phyloP scores from a whole-genome alignment of 441 rosid genomes.

The Raphanus hybrid region DNA sequence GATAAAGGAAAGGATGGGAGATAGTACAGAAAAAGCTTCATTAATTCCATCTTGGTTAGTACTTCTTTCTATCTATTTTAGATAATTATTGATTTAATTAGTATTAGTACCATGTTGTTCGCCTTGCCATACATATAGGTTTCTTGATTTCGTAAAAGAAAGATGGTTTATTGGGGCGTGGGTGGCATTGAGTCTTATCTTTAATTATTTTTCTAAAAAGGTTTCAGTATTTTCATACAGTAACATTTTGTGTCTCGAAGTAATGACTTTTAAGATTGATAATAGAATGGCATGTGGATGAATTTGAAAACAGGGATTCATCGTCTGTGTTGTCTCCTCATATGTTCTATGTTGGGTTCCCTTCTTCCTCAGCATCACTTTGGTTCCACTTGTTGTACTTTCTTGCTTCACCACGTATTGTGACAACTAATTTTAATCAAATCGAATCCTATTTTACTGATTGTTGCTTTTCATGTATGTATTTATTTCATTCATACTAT shows the following conservation, averaged over 20 bases:
- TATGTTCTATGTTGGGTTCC: slow-evolving; percentile 71
- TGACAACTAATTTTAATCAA: background rate
- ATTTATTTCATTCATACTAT: background rate
- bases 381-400: slow-evolving; percentile 23
- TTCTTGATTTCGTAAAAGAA: slow-evolving; percentile 60
- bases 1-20: slow-evolving; percentile 75
- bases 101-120: slow-evolving; percentile 38
- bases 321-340: slow-evolving; percentile 70
- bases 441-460: background rate
- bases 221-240: too few species aligned
- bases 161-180: slow-evolving; percentile 34
- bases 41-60: slow-evolving; percentile 28
- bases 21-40: slow-evolving; percentile 39
- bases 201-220: slow-evolving; percentile 26
- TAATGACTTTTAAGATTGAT: slow-evolving; percentile 28
- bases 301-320: slow-evolving; percentile 43
- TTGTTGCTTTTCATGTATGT: slow-evolving; percentile 10
- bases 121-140: slow-evolving; percentile 21
- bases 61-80: background rate
- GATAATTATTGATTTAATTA: slow-evolving; percentile 28
- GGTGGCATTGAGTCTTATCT: slow-evolving; percentile 41
- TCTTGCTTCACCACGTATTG: slow-evolving; percentile 5
- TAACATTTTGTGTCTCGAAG: slow-evolving; percentile 36
- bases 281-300: slow-evolving; percentile 47
- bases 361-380: slow-evolving; percentile 53